A percentile compares a stretch with the other conserved stretches of the same genome.
These are phyloP conservation scores for Anisogramma anomala DNA, from an alignment of 2,329 filamentous ascomycete genomes.

Conservation along the genomic window DNA sequence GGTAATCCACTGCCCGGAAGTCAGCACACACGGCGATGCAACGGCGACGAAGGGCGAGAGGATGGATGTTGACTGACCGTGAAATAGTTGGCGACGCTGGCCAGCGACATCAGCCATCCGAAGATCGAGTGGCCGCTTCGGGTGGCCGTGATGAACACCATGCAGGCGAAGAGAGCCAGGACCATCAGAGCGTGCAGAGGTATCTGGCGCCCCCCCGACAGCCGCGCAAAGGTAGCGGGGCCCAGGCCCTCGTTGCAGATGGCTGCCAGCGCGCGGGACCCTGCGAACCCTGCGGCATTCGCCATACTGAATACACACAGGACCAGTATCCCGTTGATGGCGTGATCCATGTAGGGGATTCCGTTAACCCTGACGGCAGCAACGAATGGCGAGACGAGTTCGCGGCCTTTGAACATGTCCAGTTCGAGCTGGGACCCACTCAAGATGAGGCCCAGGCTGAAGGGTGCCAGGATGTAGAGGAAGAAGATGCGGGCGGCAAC, in stretches of 20 bases:
- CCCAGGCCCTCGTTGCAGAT: constrained; percentile 27
- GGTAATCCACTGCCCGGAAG: constrained; percentile 27
- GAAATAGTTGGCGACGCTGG: constrained; percentile 34
- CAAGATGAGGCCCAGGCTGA: constrained; percentile 26
- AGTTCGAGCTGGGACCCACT: constrained; percentile 20
- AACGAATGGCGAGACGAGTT: constrained; percentile 21
- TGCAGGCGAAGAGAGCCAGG: constrained; percentile 28
- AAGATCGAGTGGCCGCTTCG: constrained; percentile 29
- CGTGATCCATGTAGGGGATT: constrained; percentile 2
- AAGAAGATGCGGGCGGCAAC: constrained; percentile 28
- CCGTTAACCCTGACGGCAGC: constrained; percentile 25
- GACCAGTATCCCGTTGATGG: constrained; percentile 13
- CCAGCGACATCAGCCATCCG: constrained; percentile 39
- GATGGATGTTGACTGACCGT: constrained; percentile 18
- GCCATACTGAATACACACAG: constrained; percentile 26
- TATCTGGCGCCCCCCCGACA: constrained; percentile 15
- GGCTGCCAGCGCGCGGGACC: constrained; percentile 26
- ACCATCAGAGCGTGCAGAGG: constrained; percentile 20
- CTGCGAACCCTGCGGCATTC: constrained; percentile 31
- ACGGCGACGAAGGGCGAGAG: background rate
- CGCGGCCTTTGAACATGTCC: constrained; percentile 19
- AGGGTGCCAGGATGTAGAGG: constrained; percentile 28
- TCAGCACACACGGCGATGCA: background rate
- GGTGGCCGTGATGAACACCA: constrained; percentile 33
- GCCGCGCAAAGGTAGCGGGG: constrained; percentile 18